Evolutionary conservation across 768 basidiomycete genomes (phyloP), one percentile per base, ranked within the genome.

Genomic region (Clitopilus passeckerianus): DNA sequence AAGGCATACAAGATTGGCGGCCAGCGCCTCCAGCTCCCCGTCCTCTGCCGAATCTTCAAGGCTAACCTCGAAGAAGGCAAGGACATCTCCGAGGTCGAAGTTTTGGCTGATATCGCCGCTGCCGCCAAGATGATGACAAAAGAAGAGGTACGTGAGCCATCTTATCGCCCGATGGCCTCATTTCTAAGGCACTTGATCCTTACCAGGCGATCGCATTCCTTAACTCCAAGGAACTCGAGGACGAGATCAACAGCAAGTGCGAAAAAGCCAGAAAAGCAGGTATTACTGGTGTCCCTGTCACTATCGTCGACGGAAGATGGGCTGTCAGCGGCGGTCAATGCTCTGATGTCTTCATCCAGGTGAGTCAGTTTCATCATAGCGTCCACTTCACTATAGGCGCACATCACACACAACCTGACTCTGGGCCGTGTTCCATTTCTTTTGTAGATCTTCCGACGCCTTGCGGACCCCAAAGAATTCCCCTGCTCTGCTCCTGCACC

Each of bases 261-360:
- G 76, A 78, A 8, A 80, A 83, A 53, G 87, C 87, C 41, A 81
- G 85, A 57, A 72, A 75, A 43, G 81, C 85, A 58, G 90, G 90
- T 16, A 83, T 93, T 55, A 85, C 82, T 5, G 90, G 91, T 37
- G 89, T 93, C 2, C 91, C 91, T 7, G 84, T 91, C 75, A 87
- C 85, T 24, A 83, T 93, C 65, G 87, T 93, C 64, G 85, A 91
- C 68, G 81, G 84, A 12, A 87, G 86, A 67, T 93, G 88, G 86
- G 89, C 86, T 5, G 80, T 91, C 24, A 85, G 81, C 54, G 90
- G 90, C 8, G 86, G 86, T 9, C 90, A 91, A 71, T 82, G 83
- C 4, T 78, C 85, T 46, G 89, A 90, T 43, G 84, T 86, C 2
- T 91, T 84, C 66, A 74, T 86, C 33, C 84, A 87, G 78, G 89